Percentiles rank a stretch among this genome's conserved stretches.
Conservation (phyloP, 129 eudicot genomes). For the Daucus carota region DH1_v3.0 NC_030388.2:31574501-31575000, state of each 20-base stretch:
- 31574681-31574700: conserved; percentile 72
- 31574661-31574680: conserved; percentile 77
- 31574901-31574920: neutral
- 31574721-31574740: conserved; percentile 33
- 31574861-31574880: neutral
- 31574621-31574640: conserved; percentile 23
- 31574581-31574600: conserved; percentile 35
- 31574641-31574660: conserved; percentile 73
- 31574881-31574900: no score
- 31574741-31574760: conserved; percentile 65
- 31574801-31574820: conserved; percentile 29
- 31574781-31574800: conserved; percentile 66
- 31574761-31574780: conserved; percentile 71
- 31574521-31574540: conserved; percentile 25
- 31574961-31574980: neutral
- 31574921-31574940: neutral
- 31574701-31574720: conserved; percentile 50
- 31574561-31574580: conserved; percentile 51
- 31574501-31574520: neutral
- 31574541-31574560: conserved; percentile 23
- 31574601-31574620: conserved; percentile 28
- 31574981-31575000: neutral
- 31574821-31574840: neutral
- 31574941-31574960: neutral
- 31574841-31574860: neutral